Percentiles rank a stretch among this genome's conserved stretches.
Conservation (phyloP, 2,329 filamentous ascomycete species). For the Aspergillus calidoustus region DNA sequence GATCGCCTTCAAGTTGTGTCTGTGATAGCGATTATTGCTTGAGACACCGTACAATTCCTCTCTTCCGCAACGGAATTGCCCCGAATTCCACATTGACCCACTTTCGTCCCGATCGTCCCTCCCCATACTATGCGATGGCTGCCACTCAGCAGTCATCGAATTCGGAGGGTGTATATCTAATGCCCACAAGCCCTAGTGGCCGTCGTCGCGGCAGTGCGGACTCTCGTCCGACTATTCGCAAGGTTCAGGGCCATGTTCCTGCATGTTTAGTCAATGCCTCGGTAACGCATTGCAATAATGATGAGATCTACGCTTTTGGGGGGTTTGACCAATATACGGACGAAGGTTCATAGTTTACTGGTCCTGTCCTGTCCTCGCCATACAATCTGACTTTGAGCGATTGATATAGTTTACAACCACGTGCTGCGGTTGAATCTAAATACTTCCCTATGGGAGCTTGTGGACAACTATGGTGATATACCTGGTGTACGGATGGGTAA, state of each 20-base stretch:
- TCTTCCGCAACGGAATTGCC: conserved; percentile 23
- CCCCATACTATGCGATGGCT: conserved; percentile 31
- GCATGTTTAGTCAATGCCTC: conserved; percentile 97
- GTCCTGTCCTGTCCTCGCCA: not conserved
- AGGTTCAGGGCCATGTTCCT: conserved; percentile 78
- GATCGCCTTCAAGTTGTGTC: not conserved
- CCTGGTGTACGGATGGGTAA: conserved; percentile 94
- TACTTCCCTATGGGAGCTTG: conserved; percentile 89
- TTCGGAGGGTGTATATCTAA: conserved; percentile 77
- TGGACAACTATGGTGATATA: conserved; percentile 98
- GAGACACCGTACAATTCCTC: conserved; percentile 15
- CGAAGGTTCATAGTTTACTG: conserved; percentile 61
- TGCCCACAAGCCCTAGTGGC: conserved; percentile 82
- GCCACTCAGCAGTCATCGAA: conserved; percentile 45
- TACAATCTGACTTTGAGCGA: conserved; percentile 8
- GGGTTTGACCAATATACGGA: conserved; percentile 99
- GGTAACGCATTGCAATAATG: conserved; percentile 97
- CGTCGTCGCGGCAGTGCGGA: conserved; percentile 66
- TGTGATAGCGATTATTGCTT: conserved; percentile 5
- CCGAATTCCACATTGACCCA: conserved; percentile 40
- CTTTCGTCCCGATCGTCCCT: conserved; percentile 38
- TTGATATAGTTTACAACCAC: conserved; percentile 81
- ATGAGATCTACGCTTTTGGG: conserved; percentile 97
- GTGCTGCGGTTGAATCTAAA: conserved; percentile 86
- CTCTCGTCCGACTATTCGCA: conserved; percentile 82